phyloP scores from a whole-genome alignment of 169 alveolate genomes.

The Theileria parva region DNA sequence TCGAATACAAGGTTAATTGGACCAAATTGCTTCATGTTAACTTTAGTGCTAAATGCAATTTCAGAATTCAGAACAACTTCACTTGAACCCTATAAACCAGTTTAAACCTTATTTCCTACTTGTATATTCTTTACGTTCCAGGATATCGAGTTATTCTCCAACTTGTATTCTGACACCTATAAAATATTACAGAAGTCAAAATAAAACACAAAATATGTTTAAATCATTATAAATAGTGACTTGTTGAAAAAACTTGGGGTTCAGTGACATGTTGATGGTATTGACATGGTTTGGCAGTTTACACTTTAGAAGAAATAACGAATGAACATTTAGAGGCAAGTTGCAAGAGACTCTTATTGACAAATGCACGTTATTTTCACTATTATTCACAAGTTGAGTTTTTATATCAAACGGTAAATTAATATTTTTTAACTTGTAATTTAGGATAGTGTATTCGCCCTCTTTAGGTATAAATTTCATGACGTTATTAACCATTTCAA shows the following conservation, averaged over 20 bases:
- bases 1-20: conserved; percentile 70
- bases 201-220: not conserved
- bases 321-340: conserved; percentile 44
- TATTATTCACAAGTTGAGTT: conserved; percentile 39
- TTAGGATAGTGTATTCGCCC: conserved; percentile 90
- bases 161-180: conserved; percentile 33
- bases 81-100: conserved; percentile 27
- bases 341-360: conserved; percentile 22
- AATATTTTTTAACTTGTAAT: conserved; percentile 74
- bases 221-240: not conserved
- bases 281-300: conserved; percentile 22
- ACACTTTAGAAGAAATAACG: conserved; percentile 35
- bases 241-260: conserved; percentile 1
- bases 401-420: conserved; percentile 37
- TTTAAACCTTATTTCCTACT: conserved; percentile 21
- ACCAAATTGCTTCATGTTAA: conserved; percentile 36
- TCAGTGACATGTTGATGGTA: not conserved
- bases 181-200: not conserved
- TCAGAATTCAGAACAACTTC: conserved; percentile 27
- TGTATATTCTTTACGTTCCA: conserved; percentile 38
- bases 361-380: conserved; percentile 18
- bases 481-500: conserved; percentile 4
- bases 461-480: conserved; percentile 87
- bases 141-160: conserved; percentile 18
- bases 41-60: conserved; percentile 3